Base-by-base conservation (phyloP, 345 rosid genomes). In the Brassica carinata region DNA sequence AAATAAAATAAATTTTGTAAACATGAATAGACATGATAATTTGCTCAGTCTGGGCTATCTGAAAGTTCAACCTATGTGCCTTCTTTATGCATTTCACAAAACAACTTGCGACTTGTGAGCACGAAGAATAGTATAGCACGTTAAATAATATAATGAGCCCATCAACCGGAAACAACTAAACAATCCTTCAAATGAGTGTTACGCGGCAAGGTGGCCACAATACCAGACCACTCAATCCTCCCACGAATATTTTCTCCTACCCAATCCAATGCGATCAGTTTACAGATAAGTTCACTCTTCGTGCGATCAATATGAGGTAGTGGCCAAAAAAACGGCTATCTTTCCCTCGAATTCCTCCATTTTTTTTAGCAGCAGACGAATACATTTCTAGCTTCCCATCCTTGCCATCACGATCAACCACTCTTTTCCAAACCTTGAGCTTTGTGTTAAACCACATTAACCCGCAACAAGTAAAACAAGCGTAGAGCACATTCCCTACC, bases 391-490 rank as follows among this genome's bases (percentile, higher is more conserved):
- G 7, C 18, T 64, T 30, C 5, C 67, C 67, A 29, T 64, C 67
- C 18, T 51, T 51, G 18, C 58, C 58, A 51, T 51, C 58, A 64
- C 36, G 33, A 14, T 64, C 36, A 30, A 64, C 65, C 67, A 64
- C n/a, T 64, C 67, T 64, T 64, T 5, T 64, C 67, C 67, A 64
- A 5, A 30, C 36, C 18, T 64, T 64, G 36, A 29, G 38, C 38
- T 64, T 64, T 13, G 67, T 13, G 67, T 64, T 33, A 30, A 64
- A 30, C 67, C 67, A 64, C 38, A 64, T 64, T 13, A 64, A 29
- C 67, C 38, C 67, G 30, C 7, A n/a, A 2, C 8, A 1, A 19
- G 6, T 0, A 64, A 36, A 36, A 36, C 43, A 36, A 36, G 30
- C 64, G 13, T 19, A 59, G 30, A 59, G 5, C 5, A 59, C 14